Conservation (phyloP, 2,329 filamentous ascomycete genomes). For the Aureobasidium subglaciale region DNA sequence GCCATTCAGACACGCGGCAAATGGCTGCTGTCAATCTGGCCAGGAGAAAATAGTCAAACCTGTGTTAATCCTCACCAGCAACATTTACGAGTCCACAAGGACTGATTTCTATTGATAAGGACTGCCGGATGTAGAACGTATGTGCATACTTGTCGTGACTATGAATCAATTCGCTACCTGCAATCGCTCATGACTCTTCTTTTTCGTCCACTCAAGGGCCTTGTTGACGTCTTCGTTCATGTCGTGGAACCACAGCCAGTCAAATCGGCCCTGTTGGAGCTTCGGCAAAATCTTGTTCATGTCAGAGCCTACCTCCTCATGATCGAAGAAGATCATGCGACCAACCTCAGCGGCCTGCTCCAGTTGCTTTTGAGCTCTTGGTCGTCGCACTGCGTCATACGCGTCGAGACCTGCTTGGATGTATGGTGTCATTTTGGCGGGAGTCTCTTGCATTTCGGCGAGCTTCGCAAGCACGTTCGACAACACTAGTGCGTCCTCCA, state of each 20-base stretch:
- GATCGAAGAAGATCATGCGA: background rate
- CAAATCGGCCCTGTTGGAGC: background rate
- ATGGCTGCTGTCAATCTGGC: no score
- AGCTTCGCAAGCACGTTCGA: background rate
- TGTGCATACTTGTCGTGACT: no score
- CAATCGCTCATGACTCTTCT: background rate
- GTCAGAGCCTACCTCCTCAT: background rate
- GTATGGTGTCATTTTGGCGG: background rate
- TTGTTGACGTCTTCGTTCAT: background rate
- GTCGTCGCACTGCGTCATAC: background rate
- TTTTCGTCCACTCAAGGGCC: slow-evolving; percentile 3
- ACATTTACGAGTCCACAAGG: no score
- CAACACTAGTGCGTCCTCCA: background rate
- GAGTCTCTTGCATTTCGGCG: background rate
- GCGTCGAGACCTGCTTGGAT: background rate
- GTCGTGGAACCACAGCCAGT: background rate
- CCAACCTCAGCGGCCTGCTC: background rate
- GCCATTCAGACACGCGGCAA: no score
- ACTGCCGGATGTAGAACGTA: no score
- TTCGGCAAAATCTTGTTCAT: background rate
- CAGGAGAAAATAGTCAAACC: no score
- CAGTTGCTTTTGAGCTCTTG: background rate
- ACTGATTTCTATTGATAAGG: no score
- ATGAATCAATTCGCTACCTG: no score
- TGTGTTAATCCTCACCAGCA: no score